phyloP scores from a whole-genome alignment of 768 basidiomycete genomes.

The Multifurca ochricompacta region DNA sequence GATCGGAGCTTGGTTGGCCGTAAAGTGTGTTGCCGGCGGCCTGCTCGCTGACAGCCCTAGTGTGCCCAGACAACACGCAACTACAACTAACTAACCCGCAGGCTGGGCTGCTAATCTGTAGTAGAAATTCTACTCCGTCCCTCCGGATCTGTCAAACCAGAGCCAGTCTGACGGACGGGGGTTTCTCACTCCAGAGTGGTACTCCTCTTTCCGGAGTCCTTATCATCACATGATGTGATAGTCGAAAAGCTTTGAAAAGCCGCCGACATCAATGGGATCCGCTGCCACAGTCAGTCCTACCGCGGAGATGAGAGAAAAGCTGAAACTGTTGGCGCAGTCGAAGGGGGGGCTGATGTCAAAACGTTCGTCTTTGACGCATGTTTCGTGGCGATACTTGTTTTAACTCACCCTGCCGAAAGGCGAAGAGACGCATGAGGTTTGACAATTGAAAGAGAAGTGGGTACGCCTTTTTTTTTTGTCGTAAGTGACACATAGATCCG shows the following conservation, averaged over 20 bases:
- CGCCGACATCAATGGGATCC: neutral
- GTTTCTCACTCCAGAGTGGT: neutral
- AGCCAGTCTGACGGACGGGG: neutral
- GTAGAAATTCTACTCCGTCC: neutral
- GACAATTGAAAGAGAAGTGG: slow-evolving; percentile 2
- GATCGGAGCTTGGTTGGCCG: slow-evolving; percentile 12
- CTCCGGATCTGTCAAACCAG: neutral
- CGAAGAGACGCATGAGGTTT: neutral
- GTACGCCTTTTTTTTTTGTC: neutral
- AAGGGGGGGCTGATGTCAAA: slow-evolving; percentile 1
- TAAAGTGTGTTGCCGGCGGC: slow-evolving; percentile 1
- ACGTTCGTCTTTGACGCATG: neutral
- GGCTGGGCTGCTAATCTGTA: slow-evolving; percentile 9
- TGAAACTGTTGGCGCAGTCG: slow-evolving; percentile 4
- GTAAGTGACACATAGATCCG: neutral
- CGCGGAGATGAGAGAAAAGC: slow-evolving; percentile 16
- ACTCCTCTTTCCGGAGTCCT: slow-evolving; percentile 7
- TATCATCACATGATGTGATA: slow-evolving; percentile 1
- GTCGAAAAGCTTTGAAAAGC: slow-evolving; percentile 4
- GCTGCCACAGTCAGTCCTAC: neutral
- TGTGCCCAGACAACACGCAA: slow-evolving; percentile 5
- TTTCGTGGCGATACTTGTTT: neutral
- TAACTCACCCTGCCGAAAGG: slow-evolving; percentile 2
- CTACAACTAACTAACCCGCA: slow-evolving; percentile 8
- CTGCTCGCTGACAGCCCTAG: slow-evolving; percentile 5